Evolutionary conservation across 768 basidiomycete species (phyloP), one percentile per base, ranked within the genome.

Genomic region (Leucogyrophana mollusca): DNA sequence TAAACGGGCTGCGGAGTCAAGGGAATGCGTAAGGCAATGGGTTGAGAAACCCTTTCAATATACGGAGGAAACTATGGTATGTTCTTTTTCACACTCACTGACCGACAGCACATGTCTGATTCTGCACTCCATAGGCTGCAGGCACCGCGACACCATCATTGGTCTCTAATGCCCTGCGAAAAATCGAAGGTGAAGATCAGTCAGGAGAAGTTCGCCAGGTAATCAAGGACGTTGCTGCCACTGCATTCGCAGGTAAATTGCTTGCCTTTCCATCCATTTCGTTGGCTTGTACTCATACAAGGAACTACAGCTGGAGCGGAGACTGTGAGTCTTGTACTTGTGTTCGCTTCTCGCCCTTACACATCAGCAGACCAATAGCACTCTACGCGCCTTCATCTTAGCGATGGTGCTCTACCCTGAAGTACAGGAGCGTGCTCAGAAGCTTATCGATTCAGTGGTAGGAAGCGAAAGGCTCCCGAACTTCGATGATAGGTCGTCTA

Each of bases 321-420:
- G 20, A 37, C 35, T 9, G 35, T 37, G 16, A 37, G 35, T 37
- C n/a, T n/a, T 7, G n/a, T 30, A 21, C 35, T 7, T 37, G n/a
- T 37, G 35, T 37, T 16, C n/a, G 7, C 6, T 37, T 16, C 16
- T 16, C n/a, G 9, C 32, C 9, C 32, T 21, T 7, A 37, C 20
- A 18, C 37, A 47, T 8, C 6, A 9, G n/a, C 16, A 30, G 27
- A 30, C 27, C 54, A 2, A 56, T 60, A 9, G 43, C 51, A 9
- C 50, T 72, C 23, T 51, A 30, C 6, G 13, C 6, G 27, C 27
- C n/a, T 41, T 41, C 21, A 16, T 41, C n/a, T 22, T 41, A 9
- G 40, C 40, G 6, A 41, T 41, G 40, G 22, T 22, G 6, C 23
- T 41, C 7, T 41, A 16, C 16, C 40, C 40, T 8, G 40, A 41